Evolutionary conservation across 208 protist species (phyloP).

Genomic region (Porcisia hertigi): DNA sequence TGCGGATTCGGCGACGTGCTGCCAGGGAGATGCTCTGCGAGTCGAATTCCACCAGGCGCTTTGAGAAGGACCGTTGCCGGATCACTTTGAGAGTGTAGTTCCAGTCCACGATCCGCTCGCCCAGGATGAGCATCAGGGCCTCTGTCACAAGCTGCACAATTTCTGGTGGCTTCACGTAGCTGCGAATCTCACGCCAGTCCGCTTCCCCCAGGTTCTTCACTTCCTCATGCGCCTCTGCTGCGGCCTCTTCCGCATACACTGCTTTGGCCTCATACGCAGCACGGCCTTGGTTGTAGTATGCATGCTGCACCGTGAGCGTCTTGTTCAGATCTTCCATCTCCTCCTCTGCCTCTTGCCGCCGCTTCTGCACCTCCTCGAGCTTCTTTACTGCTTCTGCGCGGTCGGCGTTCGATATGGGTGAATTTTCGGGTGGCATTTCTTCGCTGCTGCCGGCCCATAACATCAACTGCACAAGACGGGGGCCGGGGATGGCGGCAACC

Average conservation of each 20-base stretch:
- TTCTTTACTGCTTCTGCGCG: slow-evolving; percentile 21
- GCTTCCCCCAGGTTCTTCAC: slow-evolving; percentile 39
- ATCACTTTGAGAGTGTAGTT: slow-evolving; percentile 41
- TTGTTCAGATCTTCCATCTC: slow-evolving; percentile 33
- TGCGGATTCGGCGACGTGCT: slow-evolving; percentile 14
- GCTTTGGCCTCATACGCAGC: slow-evolving; percentile 24
- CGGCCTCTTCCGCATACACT: slow-evolving; percentile 5
- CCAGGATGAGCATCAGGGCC: slow-evolving; percentile 43
- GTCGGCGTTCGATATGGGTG: slow-evolving; percentile 13
- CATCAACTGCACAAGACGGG: slow-evolving; percentile 47
- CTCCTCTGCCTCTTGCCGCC: slow-evolving; percentile 27
- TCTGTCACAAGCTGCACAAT: slow-evolving; percentile 50
- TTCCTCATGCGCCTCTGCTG: slow-evolving; percentile 17
- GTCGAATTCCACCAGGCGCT: slow-evolving; percentile 40
- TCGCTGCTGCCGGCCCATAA: slow-evolving; percentile 36
- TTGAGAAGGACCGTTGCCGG: slow-evolving; percentile 38
- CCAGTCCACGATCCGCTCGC: slow-evolving; percentile 26
- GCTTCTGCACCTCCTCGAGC: slow-evolving; percentile 28
- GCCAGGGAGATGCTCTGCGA: slow-evolving; percentile 27
- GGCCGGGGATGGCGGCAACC: slow-evolving; percentile 39
- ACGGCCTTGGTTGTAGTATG: slow-evolving; percentile 23
- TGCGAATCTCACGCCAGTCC: slow-evolving; percentile 65
- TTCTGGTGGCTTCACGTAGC: slow-evolving; percentile 56
- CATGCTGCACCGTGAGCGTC: slow-evolving; percentile 16
- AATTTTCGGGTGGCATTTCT: slow-evolving; percentile 14